Evolutionary conservation across 805 yeast genomes (phyloP), one percentile per base, ranked within the genome.

Genomic region (Candida caryicola): DNA sequence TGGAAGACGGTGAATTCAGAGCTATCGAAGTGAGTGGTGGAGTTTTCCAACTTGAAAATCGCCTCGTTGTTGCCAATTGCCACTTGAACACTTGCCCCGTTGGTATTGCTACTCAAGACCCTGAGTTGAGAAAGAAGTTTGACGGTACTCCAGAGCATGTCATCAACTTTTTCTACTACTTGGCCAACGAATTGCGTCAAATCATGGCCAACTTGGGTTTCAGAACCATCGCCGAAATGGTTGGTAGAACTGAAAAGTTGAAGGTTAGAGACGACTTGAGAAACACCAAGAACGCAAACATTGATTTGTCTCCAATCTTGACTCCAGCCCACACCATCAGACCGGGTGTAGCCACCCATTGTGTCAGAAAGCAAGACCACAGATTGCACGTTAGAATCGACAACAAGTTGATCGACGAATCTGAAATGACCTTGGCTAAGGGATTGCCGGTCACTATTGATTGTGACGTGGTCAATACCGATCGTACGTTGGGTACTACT

Each of bases 51-150:
- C 29, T 27, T 27, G 29, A 7, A 5, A 27, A 27, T n/a, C 29
- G 29, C 12, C 12, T 21, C 7, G 25, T 21, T 7, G 25, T 21
- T 7, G 25, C 25, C 10, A 21, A 21, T 10, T 87, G 97, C 60
- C 98, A 91, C 63, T 71, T 86, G 43, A 86, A 87, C 69, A 79
- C 95, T 28, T 91, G 99, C 67, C 96, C 99, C 19, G 99, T 91
- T 34, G 99, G 99, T 69, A 86, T 91, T 70, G 99, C 99, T 32
- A 91, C 99, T 21, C 99, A 93, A 67, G 98, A 91, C 63, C 97
- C 97, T 14, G 87, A 81, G 50, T 75, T 91, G 51, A 80, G 99
- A 68, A 79, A 79, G 67, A 93, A 91, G 66, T 91, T 91, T 69
- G 74, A 78, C 55, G 99, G 99, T 59, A 90, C 96, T 35, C 99